A percentile compares a stretch with the other conserved stretches of the same genome.
Evolutionary conservation across 2,329 filamentous ascomycete species (phyloP).

Genomic region (Sporothrix mexicana): DNA sequence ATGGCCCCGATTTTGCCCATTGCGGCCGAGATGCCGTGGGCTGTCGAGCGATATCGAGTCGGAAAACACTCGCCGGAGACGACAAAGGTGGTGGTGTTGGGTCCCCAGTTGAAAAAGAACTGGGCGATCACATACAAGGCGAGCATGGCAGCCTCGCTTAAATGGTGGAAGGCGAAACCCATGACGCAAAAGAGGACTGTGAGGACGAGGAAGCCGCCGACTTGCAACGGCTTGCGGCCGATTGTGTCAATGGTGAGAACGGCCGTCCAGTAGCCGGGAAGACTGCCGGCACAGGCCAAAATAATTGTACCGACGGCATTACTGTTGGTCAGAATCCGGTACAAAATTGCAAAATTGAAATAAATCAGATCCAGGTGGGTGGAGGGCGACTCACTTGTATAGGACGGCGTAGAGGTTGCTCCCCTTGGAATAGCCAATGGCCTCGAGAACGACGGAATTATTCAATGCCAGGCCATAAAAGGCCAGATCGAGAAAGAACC

Average conservation of each 20-base stretch:
- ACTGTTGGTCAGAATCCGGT: neutral
- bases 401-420: conserved; percentile 70
- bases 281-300: conserved; percentile 74
- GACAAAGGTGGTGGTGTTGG: conserved; percentile 70
- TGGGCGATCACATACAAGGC: conserved; percentile 68
- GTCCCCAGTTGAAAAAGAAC: conserved; percentile 70
- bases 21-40: conserved; percentile 70
- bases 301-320: conserved; percentile 79
- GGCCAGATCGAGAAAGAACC: conserved; percentile 78
- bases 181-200: conserved; percentile 67
- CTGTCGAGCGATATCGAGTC: conserved; percentile 65
- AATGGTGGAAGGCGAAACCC: conserved; percentile 62
- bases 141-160: conserved; percentile 58
- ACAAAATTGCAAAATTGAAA: neutral
- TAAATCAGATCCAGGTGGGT: neutral
- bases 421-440: conserved; percentile 73
- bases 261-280: conserved; percentile 81
- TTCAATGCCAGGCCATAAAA: conserved; percentile 78
- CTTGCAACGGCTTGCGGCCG: conserved; percentile 77
- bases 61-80: conserved; percentile 69
- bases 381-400: conserved; percentile 54
- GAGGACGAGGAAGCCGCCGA: conserved; percentile 65
- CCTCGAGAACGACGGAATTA: conserved; percentile 70
- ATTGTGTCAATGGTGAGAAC: conserved; percentile 75
- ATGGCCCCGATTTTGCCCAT: conserved; percentile 72